Evolutionary conservation across 371 early-diverging fungal genomes (phyloP), one percentile per base, ranked within the genome.

Genomic region (Parasitella parasitica): DNA sequence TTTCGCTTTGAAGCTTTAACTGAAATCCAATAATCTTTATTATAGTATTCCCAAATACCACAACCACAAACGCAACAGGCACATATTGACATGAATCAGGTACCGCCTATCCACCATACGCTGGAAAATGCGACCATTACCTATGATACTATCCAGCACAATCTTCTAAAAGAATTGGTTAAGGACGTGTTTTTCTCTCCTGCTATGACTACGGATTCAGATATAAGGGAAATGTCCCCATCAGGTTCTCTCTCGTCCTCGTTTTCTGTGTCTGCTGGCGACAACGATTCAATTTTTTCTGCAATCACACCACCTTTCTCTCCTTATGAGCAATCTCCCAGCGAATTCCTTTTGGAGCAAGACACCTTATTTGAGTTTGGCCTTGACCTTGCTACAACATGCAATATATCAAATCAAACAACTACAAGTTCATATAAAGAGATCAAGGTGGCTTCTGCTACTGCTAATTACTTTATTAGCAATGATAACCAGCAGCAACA

Each of bases 171-270:
- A 27, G 79, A 79, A 37, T 52, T 78, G 8, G 79, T 79, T 39
- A 79, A 79, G 58, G 79, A 79, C 32, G 79, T 79, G 9, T 79
- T 79, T 43, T 76, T 79, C 26, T 79, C 79, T 7, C 79, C 76
- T 13, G 74, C 79, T 2, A 71, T 78, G 69, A 51, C 34, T 20
- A 60, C 63, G 3, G 61, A 67, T 9, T 57, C 55, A 22, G 63
- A 69, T 6, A 57, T 52, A 22, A 27, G 61, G 22, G 72, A 63
- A 24, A 64, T 67, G 53, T 69, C 71, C n/a, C 63, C 67, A 36
- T 43, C 22, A 11, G 43, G 43, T 11, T 38, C 60, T 3, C 26
- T 28, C 13, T 39, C 39, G 0, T 57, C 57, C 0, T 30, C 38
- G 6, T 56, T 53, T 7, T 59, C 53, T 36, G 49, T 32, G 13